Base-by-base conservation (phyloP, 257 asterid species). In the Ehretia macrophylla region DNA sequence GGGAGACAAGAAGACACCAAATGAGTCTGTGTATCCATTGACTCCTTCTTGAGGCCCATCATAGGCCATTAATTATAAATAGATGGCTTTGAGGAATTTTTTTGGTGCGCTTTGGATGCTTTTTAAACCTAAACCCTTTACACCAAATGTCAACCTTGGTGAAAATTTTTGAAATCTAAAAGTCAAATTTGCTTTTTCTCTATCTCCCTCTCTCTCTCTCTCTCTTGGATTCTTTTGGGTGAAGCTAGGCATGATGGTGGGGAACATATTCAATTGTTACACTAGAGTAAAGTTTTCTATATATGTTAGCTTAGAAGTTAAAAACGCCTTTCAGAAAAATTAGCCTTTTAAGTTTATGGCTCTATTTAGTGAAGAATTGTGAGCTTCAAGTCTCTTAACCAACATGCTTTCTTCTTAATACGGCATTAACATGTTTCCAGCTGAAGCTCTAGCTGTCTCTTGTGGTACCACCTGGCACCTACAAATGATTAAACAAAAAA, bases 181-280 rank as follows among this genome's bases (percentile, higher is more conserved):
- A 80, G 81, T 72, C 85, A 84, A 79, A 66, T 70, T 18, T 72
- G 67, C 75, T 74, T 71, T 60, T 56, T 58, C 52, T 59, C 61
- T 56, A 60, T 56, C 20, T 38, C 40, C 10, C 51, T 53, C 23
- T 21, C 56, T 19, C 40, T 38, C 67, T 52, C 42, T 37, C 69
- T 37, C 69, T 58, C 69, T 70, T 71, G 79, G 76, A 79, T 84
- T 68, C 85, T 81, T 83, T 67, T 65, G 69, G 58, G 69, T 58
- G 74, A 79, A 77, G n/a, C n/a, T n/a, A n/a, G 82, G 75, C 63
- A 59, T 60, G 68, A 52, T 79, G 79, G 78, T 81, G 87, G 85
- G 76, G 66, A 74, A 74, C 81, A 79, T 71, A 66, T 71, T 83
- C 58, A 64, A 75, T 74, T 67, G 76, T 74, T 69, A 42, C 11